Evolutionary conservation across 768 basidiomycete genomes (phyloP), one percentile per base, ranked within the genome.

Genomic region (Coprinopsis marcescibilis): DNA sequence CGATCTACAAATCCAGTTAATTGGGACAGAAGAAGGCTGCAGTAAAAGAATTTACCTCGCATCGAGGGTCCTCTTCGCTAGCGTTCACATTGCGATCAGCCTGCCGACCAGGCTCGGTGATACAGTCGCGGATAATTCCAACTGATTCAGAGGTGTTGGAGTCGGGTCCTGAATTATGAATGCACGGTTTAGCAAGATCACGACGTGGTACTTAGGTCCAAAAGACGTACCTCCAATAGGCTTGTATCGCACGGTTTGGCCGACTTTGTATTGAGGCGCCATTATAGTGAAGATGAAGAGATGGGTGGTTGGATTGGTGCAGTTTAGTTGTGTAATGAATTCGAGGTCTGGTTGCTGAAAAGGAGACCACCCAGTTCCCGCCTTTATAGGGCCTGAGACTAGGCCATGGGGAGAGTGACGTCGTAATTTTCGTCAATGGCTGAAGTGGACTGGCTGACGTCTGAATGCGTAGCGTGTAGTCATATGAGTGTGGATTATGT

Each of bases 221-320:
- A 15, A 5, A 37, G 2, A 36, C 47, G 29, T 35, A 43, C 47
- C 47, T 6, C 47, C 47, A 15, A 49, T 25, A 19, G 47, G 47
- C 41, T 49, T 49, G 47, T 49, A 49, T 14, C 39, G 25, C n/a
- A 49, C 40, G 19, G 39, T 30, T 23, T 49, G 30, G n/a, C 47
- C 47, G 2, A 21, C 15, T 33, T 49, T 43, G 40, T 20, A 49
- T 27, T 49, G 47, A 36, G 47, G 47, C 27, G 47, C 40, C 47
- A 49, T 49, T 21, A 14, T 30, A 15, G n/a, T 45, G n/a, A n/a
- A n/a, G n/a, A n/a, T 17, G 23, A 27, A 32, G 12, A 26, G n/a
- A n/a, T 35, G 19, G 41, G 26, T n/a, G n/a, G 20, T 24, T 5
- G 30, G 15, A 33, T 33, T 36, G 35, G 35, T 33, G 11, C n/a